Evolutionary conservation across 1,284 basidiomycete species (phyloP).

Genomic region (Mycena citricolor): DNA sequence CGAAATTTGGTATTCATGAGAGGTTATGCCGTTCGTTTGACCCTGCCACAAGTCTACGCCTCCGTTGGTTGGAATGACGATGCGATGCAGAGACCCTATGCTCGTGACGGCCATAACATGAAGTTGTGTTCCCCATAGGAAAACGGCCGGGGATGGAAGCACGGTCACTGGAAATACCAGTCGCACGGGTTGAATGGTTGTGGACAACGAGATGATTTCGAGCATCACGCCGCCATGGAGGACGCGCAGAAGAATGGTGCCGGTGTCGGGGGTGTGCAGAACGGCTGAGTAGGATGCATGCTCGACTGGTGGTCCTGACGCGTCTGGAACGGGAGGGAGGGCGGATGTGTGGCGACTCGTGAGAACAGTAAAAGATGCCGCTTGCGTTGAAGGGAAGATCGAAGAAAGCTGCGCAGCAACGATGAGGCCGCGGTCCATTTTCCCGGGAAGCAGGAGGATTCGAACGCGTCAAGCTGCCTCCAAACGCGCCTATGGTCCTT

Average conservation of each 20-base stretch:
- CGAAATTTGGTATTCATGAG: slow-evolving; percentile 67
- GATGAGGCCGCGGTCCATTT: slow-evolving; percentile 47
- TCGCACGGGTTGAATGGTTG: slow-evolving; percentile 62
- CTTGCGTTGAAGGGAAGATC: slow-evolving; percentile 51
- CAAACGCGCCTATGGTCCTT: no score
- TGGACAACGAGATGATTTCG: slow-evolving; percentile 74
- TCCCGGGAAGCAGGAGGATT: no score
- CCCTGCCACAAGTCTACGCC: slow-evolving; percentile 58
- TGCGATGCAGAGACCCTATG: slow-evolving; percentile 73
- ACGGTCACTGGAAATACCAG: slow-evolving; percentile 79
- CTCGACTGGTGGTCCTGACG: slow-evolving; percentile 62
- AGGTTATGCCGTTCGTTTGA: slow-evolving; percentile 54
- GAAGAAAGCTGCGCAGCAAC: slow-evolving; percentile 66
- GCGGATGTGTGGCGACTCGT: slow-evolving; percentile 57
- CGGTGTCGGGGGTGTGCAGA: slow-evolving; percentile 58
- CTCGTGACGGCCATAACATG: slow-evolving; percentile 73
- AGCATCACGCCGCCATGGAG: slow-evolving; percentile 74
- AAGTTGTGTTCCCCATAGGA: slow-evolving; percentile 61
- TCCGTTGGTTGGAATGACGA: slow-evolving; percentile 64
- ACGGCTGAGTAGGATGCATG: slow-evolving; percentile 71
- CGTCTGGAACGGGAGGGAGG: slow-evolving; percentile 40
- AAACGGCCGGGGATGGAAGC: slow-evolving; percentile 63
- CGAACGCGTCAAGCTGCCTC: no score
- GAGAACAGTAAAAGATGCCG: slow-evolving; percentile 53
- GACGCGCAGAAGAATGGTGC: slow-evolving; percentile 72